Evolutionary conservation across 2,329 filamentous ascomycete species (phyloP), one percentile per base, ranked within the genome.

Genomic region (Ceratocystis colombiana): DNA sequence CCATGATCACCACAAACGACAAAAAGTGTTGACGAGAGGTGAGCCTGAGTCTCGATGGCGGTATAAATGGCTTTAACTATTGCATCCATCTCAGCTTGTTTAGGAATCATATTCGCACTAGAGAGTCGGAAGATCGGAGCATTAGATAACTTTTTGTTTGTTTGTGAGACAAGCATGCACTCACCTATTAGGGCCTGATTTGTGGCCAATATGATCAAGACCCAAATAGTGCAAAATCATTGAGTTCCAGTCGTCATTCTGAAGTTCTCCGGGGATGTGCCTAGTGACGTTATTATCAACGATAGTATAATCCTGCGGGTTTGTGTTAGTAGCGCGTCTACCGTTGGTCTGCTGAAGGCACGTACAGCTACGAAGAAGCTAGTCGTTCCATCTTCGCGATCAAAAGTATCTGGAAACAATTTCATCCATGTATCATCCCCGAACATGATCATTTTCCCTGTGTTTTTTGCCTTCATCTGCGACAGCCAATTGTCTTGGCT

Each of bases 341-440:
- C 5, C 4, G 28, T 30, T 6, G 15, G 17, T 62, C 15, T 12
- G 22, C 15, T 28, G 25, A 12, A 4, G 10, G 64, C 10, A n/a
- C 88, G 80, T 75, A 96, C 90, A 75, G 94, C 91, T 71, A 99
- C 94, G 76, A 97, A 99, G 76, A 99, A 99, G 77, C 93, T 97
- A 66, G 91, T 91, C 1, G 94, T 99, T 61, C 95, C 94, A 75
- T 99, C 95, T 63, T 86, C 81, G 50, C 92, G 86, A 71, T 87
- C 85, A 77, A 99, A 99, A 61, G 88, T 90, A 17, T 83, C 85
- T 0, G 94, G 94, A 72, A 99, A 99, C 15, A 99, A 80, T 78
- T 96, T 97, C 71, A 99, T 79, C 95, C 94, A 99, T 22, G 94
- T 99, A 74, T 99, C 94, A 73, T 99, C 94, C 62, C 94, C 94